Evolutionary conservation across 257 asterid species (phyloP).

Genomic region (Cordia subcordata): DNA sequence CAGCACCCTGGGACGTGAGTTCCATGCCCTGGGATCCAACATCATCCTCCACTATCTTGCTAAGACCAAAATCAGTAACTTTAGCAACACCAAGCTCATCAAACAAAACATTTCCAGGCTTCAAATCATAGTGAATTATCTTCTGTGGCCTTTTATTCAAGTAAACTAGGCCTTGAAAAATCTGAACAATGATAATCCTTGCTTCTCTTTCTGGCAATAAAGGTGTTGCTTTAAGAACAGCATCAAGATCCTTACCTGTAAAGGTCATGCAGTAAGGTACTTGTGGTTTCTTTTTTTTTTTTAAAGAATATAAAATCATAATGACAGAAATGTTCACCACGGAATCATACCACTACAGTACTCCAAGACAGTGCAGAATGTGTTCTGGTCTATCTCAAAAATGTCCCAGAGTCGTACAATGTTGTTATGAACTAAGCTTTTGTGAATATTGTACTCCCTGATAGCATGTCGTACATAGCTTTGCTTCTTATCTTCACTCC

Average conservation of each 20-base stretch:
- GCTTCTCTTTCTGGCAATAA: slow-evolving; percentile 91
- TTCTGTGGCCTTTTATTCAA: slow-evolving; percentile 85
- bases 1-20: slow-evolving; percentile 99
- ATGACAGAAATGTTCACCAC: not conserved
- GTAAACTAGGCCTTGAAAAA: slow-evolving; percentile 93
- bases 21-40: slow-evolving; percentile 99
- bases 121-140: slow-evolving; percentile 95
- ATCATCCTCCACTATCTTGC: slow-evolving; percentile 96
- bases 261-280: not conserved
- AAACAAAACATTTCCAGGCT: slow-evolving; percentile 96
- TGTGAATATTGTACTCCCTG: slow-evolving; percentile 98
- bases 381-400: slow-evolving; percentile 94
- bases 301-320: slow-evolving; percentile 1
- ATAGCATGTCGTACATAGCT: slow-evolving; percentile 95
- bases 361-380: slow-evolving; percentile 96
- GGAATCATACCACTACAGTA: slow-evolving; percentile 81
- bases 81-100: slow-evolving; percentile 88
- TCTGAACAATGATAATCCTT: slow-evolving; percentile 78
- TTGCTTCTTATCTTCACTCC: slow-evolving; percentile 99
- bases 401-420: slow-evolving; percentile 98
- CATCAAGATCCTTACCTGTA: slow-evolving; percentile 97
- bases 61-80: slow-evolving; percentile 97
- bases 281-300: not conserved
- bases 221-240: slow-evolving; percentile 85
- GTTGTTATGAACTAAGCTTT: slow-evolving; percentile 83